Evolutionary conservation across 1,284 basidiomycete species (phyloP).

Genomic region (Megacollybia platyphylla): DNA sequence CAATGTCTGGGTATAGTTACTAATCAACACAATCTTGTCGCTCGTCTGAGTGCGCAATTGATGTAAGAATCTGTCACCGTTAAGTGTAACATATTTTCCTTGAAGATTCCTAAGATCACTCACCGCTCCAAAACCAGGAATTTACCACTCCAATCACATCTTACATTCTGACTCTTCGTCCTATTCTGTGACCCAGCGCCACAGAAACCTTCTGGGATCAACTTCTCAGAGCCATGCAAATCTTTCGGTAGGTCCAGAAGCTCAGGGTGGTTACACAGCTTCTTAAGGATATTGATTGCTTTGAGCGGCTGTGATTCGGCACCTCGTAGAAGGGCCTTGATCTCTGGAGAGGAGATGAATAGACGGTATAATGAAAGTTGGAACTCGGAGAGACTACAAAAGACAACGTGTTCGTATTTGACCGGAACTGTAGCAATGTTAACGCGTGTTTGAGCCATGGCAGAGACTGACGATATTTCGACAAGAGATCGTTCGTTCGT

Average conservation of each 20-base stretch:
- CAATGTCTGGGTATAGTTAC: slow-evolving; percentile 96
- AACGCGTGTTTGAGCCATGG: slow-evolving; percentile 3
- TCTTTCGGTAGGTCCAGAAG: slow-evolving; percentile 83
- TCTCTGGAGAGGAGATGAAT: slow-evolving; percentile 92
- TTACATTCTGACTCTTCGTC: slow-evolving; percentile 42
- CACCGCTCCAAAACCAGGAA: slow-evolving; percentile 91
- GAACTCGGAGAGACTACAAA: slow-evolving; percentile 83
- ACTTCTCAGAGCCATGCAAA: slow-evolving; percentile 71
- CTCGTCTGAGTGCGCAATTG: slow-evolving; percentile 71
- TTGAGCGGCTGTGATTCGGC: slow-evolving; percentile 92
- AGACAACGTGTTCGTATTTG: slow-evolving; percentile 99
- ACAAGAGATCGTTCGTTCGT: slow-evolving; percentile 91
- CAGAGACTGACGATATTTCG: slow-evolving; percentile 78
- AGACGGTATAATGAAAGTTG: slow-evolving; percentile 85
- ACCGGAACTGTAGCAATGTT: slow-evolving; percentile 64
- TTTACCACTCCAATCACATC: slow-evolving; percentile 81
- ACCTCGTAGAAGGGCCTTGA: slow-evolving; percentile 84
- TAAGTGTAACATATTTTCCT: background rate
- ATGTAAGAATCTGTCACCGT: slow-evolving; percentile 64
- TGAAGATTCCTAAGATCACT: slow-evolving; percentile 7
- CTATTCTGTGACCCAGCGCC: slow-evolving; percentile 35
- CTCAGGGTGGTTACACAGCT: slow-evolving; percentile 96
- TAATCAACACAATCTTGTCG: slow-evolving; percentile 98
- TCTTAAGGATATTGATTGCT: slow-evolving; percentile 94
- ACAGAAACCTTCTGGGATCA: slow-evolving; percentile 77